Base-by-base conservation (phyloP, 495 filamentous ascomycete genomes). In the Podospora anserina region DNA sequence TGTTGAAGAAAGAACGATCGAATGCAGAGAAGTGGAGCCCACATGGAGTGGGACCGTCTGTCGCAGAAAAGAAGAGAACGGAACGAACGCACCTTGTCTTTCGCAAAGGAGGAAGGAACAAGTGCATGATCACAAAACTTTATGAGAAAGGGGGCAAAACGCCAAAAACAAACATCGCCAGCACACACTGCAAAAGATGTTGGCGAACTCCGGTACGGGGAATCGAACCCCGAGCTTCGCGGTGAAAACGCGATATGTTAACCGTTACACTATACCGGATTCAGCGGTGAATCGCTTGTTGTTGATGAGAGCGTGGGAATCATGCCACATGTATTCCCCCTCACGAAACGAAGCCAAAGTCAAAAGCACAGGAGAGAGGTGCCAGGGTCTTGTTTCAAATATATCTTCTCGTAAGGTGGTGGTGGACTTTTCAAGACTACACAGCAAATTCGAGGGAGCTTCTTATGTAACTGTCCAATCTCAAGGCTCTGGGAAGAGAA, bases 141-240 rank as follows among this genome's bases (percentile, higher is more conserved):
- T 32, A 7, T 4, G 30, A 32, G 7, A 32, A 32, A 7, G 30
- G 30, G 30, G 30, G 7, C 4, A 32, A 32, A 32, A 5, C 30
- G 7, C 4, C 3, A 32, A 32, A 32, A 32, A 32, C 4, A 6
- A 7, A 32, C 30, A 32, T 32, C 30, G 4, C 7, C 30, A 32
- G 7, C 30, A 32, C 30, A 39, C 3, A 6, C 34, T 39, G 34
- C 11, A 39, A 3, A 13, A 9, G 39, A 16, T 49, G 39, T 49
- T 49, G 39, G 2, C 2, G 7, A 66, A 66, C 79, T 82, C 80
- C 80, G 80, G 67, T 80, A 80, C 80, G 79, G 80, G 80, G 80
- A 82, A 81, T 82, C 78, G 80, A 82, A 82, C 80, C 80, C 80
- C 79, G 80, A 78, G 80, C 80, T 77, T 78, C 79, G 77, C 80